Evolutionary conservation across 2,329 filamentous ascomycete species (phyloP), one percentile per base, ranked within the genome.

Genomic region (Hypocreales sp.): DNA sequence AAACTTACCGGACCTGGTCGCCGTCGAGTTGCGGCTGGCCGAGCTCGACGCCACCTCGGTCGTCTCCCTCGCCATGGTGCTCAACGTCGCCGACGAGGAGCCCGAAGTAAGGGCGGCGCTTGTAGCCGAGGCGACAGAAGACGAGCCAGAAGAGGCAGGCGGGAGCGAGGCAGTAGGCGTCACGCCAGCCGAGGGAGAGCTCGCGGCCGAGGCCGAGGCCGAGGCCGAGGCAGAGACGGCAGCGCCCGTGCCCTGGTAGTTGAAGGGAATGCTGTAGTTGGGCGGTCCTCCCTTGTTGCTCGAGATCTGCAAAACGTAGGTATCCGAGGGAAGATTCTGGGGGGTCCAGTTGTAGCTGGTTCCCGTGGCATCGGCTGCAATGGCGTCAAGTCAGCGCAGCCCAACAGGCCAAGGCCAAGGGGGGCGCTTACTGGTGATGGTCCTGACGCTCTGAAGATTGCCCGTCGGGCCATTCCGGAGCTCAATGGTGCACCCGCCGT

Each of bases 291-390:
- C 4, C 27, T 35, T 26, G 10, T 33, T 45, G 38, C 46, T 35
- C 22, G 26, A 34, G 37, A 54, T 52, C 37, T 45, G 43, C 40
- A 54, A 50, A 40, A 37, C 41, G 43, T 55, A 55, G 24, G 31
- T 35, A 35, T 41, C 51, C 14, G 45, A 35, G 27, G 43, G 42
- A 5, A 51, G 24, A 27, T 35, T 30, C 11, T 26, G 16, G 16
- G 45, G 44, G 9, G 40, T 51, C 27, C 47, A 40, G 13, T 40
- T 46, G 40, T 39, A 43, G 18, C 45, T 44, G 20, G 19, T 26
- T 16, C 36, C 42, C 5, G 31, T 35, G 15, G 36, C 40, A 24
- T 25, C 21, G 25, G 30, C 42, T 44, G 22, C 9, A 31, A n/a
- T 14, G 9, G 11, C 16, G 12, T 6, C 24, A 20, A 9, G 20